Evolutionary conservation across 495 filamentous ascomycete species (phyloP).

Genomic region (Tuber calosporum): DNA sequence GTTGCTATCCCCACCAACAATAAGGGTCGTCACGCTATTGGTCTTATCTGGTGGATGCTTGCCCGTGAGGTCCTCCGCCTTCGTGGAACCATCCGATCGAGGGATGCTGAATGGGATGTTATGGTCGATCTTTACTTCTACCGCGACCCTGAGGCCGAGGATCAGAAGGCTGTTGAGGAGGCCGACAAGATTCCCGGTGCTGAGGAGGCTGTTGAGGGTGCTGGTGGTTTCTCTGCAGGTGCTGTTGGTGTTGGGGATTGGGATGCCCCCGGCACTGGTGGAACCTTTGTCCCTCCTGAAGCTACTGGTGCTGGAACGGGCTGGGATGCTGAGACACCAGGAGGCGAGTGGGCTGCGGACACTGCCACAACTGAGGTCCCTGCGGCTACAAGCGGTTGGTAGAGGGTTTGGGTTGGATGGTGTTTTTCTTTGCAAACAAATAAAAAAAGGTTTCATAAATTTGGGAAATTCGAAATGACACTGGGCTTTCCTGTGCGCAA

Average conservation of each 20-base stretch:
- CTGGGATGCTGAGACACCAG: constrained; percentile 75
- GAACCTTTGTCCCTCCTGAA: constrained; percentile 53
- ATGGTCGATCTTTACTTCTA: constrained; percentile 99
- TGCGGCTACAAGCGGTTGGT: constrained; percentile 35
- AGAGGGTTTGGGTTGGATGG: constrained; percentile 29
- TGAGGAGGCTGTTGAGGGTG: constrained; percentile 76
- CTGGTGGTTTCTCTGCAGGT: constrained; percentile 54
- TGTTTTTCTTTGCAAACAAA: constrained; percentile 35
- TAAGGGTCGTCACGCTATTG: constrained; percentile 98
- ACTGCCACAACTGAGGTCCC: constrained; percentile 41
- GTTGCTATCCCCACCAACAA: constrained; percentile 99
- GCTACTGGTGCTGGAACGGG: constrained; percentile 55
- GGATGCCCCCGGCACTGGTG: constrained; percentile 58
- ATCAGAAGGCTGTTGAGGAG: constrained; percentile 54
- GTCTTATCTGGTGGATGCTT: constrained; percentile 98
- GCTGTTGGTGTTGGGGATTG: constrained; percentile 56
- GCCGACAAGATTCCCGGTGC: constrained; percentile 61
- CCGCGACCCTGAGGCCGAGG: constrained; percentile 91
- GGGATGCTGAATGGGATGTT: constrained; percentile 94
- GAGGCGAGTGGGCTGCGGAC: constrained; percentile 66
- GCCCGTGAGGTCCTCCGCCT: constrained; percentile 98
- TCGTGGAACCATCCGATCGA: constrained; percentile 85
- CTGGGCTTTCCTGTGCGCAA: constrained; percentile 30
- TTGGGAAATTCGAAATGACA: constrained; percentile 32
- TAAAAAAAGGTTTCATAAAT: constrained; percentile 34